phyloP scores from a whole-genome alignment of 2,329 filamentous ascomycete genomes.

The Penicillium oxalicum region DNA sequence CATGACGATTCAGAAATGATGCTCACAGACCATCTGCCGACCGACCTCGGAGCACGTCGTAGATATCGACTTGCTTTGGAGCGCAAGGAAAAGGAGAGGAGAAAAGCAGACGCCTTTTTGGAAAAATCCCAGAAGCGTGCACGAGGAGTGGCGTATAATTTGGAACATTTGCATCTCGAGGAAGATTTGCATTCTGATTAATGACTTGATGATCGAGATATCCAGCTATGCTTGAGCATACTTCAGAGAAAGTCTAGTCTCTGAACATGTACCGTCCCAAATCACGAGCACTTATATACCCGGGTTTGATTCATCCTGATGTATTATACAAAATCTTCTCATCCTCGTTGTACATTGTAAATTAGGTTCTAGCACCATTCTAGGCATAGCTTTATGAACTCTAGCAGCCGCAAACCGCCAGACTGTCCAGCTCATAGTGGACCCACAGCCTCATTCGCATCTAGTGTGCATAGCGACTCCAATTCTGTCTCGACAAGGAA shows the following conservation, averaged over 20 bases:
- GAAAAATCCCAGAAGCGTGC: conserved; percentile 30
- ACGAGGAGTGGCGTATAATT: conserved; percentile 25
- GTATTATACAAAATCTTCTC: no score
- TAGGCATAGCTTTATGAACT: no score
- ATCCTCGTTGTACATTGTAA: no score
- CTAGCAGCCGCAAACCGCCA: no score
- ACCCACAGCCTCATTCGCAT: no score
- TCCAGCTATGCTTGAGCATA: background rate
- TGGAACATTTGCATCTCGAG: conserved; percentile 28
- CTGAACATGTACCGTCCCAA: no score
- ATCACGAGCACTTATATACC: no score
- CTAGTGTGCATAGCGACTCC: no score
- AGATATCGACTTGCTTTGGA: conserved; percentile 31
- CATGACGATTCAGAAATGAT: conserved; percentile 14
- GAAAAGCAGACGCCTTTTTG: conserved; percentile 31
- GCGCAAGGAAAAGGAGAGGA: conserved; percentile 25
- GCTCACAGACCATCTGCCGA: conserved; percentile 18
- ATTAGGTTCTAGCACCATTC: no score
- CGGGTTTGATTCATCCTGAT: no score
- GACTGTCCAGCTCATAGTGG: no score
- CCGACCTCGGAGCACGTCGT: conserved; percentile 27
- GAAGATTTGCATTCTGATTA: conserved; percentile 10
- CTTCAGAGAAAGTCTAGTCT: background rate
- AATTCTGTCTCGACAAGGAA: no score
- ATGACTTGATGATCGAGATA: background rate